Percentiles rank a stretch among this genome's conserved stretches.
phyloP scores from a whole-genome alignment of 1,139 yeast species.

The Magnusiomyces fungicola region DNA sequence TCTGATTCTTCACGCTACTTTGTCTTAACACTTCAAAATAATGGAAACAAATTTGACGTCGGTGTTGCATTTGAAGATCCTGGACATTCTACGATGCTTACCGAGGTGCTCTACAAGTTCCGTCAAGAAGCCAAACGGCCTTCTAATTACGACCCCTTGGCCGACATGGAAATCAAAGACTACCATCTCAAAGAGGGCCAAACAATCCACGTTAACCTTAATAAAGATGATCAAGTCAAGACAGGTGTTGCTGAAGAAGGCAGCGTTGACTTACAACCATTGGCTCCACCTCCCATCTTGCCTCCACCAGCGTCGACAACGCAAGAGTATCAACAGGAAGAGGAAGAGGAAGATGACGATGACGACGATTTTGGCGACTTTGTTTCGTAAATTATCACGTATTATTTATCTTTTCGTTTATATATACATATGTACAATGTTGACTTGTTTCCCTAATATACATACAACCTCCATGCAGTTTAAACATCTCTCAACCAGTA shows the following conservation, averaged over 20 bases:
- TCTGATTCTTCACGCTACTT: constrained; percentile 31
- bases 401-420: not conserved
- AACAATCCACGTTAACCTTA: constrained; percentile 20
- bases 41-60: constrained; percentile 30
- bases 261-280: not conserved
- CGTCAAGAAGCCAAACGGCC: constrained; percentile 17
- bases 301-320: constrained; percentile 16
- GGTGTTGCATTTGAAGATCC: constrained; percentile 39
- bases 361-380: constrained; percentile 43
- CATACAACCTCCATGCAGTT: not conserved
- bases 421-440: not conserved
- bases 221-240: not conserved
- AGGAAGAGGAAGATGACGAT: constrained; percentile 3
- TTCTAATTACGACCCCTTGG: constrained; percentile 21
- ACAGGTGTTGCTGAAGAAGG: not conserved
- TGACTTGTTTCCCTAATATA: not conserved
- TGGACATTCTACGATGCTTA: constrained; percentile 35
- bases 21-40: constrained; percentile 31
- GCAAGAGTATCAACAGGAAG: too few species aligned
- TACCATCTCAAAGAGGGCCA: constrained; percentile 28
- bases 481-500: constrained; percentile 59
- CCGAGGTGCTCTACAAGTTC: constrained; percentile 35
- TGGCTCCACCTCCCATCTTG: constrained; percentile 17
- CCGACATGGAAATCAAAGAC: constrained; percentile 19
- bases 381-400: constrained; percentile 27